Percentiles rank a stretch among this genome's conserved stretches.
phyloP scores from a whole-genome alignment of 345 rosid genomes.

The Physaria fendleri region DNA sequence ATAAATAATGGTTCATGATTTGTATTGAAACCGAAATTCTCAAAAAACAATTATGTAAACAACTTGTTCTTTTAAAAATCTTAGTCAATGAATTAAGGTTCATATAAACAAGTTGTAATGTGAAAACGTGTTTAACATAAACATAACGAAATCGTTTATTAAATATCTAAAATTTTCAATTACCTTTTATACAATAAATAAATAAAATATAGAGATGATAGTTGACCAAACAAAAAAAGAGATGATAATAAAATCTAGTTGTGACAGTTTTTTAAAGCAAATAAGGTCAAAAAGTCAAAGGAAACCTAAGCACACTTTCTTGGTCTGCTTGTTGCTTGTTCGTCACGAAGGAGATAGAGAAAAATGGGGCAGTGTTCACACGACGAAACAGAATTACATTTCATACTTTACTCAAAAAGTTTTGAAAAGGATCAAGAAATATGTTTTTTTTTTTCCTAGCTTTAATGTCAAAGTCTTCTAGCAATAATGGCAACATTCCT shows the following conservation, averaged over 20 bases:
- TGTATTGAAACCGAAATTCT: too few species aligned
- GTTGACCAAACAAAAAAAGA: too few species aligned
- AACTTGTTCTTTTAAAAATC: not conserved
- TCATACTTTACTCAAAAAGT: not conserved
- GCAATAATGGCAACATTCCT: slow-evolving; percentile 87
- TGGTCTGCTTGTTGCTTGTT: not conserved
- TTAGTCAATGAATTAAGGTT: not conserved
- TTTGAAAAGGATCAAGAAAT: not conserved
- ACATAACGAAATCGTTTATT: not conserved
- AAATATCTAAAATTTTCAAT: not conserved
- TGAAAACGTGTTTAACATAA: not conserved
- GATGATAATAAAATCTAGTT: too few species aligned
- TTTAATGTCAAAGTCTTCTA: slow-evolving; percentile 34
- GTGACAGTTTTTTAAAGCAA: not conserved
- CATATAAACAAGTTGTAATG: not conserved
- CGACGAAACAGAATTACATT: not conserved
- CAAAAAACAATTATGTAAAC: not conserved
- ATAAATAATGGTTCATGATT: not conserved
- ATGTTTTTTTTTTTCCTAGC: not conserved
- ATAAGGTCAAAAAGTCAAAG: slow-evolving; percentile 1
- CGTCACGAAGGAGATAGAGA: not conserved
- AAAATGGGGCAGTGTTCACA: slow-evolving; percentile 5
- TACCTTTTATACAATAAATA: not conserved
- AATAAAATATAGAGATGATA: not conserved
- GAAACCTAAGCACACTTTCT: not conserved